Evolutionary conservation across 2,329 filamentous ascomycete species (phyloP), one percentile per base, ranked within the genome.

Genomic region (Dendrostoma leiphaemia): DNA sequence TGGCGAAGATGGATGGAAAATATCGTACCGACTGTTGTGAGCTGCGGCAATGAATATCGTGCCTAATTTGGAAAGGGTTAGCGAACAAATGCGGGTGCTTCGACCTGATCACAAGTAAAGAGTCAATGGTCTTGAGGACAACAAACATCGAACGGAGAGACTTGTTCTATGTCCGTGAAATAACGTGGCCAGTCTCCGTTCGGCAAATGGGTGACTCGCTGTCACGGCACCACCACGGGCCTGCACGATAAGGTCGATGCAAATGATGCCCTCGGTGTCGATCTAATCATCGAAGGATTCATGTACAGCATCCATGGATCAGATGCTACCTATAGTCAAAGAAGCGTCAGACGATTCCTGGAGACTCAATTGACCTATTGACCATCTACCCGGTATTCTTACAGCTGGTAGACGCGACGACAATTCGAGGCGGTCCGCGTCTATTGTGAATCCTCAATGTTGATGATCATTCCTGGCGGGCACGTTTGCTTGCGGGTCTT

Each of bases 51-150:
- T 54, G 56, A 51, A 56, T 59, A 23, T 50, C 35, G 54, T 31
- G 40, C 62, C 63, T 59, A 44, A 66, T 67, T 59, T 24, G 67
- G 67, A 63, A 68, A 56, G 57, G 59, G 58, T 70, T 67, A 70
- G 67, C 67, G 62, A 67, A 63, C 62, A 54, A 57, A 65, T 62
- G 46, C 59, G 63, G 65, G 61, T 64, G 53, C 38, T 43, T 35
- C 44, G 56, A 60, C 62, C 53, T 44, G 7, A 23, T 34, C 49
- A 53, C 35, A 28, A 37, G 19, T 32, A 32, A 57, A 19, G 37
- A 29, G 24, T 46, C 17, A 29, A 34, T 15, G 24, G 17, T 9
- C 24, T 35, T 28, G 29, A 23, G 49, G 19, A 26, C 32, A 34
- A 23, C 40, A 32, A 40, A 40, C 26, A n/a, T n/a, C 41, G 24